phyloP scores from a whole-genome alignment of 805 yeast species.

The Starmerella stigmatis region DNA sequence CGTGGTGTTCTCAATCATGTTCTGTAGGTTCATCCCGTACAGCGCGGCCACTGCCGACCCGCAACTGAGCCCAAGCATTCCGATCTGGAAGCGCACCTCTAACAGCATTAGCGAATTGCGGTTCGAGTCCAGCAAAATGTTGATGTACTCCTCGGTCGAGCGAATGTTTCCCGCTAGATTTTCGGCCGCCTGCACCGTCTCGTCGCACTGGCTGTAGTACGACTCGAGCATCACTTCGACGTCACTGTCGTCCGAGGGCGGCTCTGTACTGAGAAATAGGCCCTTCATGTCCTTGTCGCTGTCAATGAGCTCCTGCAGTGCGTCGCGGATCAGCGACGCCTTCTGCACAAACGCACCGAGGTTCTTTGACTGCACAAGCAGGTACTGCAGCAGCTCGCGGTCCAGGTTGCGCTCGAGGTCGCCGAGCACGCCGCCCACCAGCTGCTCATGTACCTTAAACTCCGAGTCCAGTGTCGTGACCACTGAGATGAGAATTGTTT shows the following conservation, averaged over 20 bases:
- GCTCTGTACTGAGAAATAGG: constrained; percentile 56
- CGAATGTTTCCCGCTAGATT: constrained; percentile 69
- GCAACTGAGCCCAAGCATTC: constrained; percentile 69
- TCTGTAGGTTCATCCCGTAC: constrained; percentile 93
- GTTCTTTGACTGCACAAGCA: constrained; percentile 76
- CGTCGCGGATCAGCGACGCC: constrained; percentile 68
- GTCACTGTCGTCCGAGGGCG: constrained; percentile 60
- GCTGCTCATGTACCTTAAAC: constrained; percentile 71
- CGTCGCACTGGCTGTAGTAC: constrained; percentile 83
- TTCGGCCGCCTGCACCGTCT: constrained; percentile 82
- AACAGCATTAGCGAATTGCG: constrained; percentile 85
- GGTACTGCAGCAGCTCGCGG: constrained; percentile 60
- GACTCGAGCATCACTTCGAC: constrained; percentile 84
- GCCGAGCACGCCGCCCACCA: constrained; percentile 57
- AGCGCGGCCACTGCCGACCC: constrained; percentile 73
- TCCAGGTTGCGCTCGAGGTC: constrained; percentile 80
- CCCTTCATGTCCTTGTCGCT: constrained; percentile 80
- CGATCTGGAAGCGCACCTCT: constrained; percentile 73
- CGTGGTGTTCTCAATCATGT: constrained; percentile 74
- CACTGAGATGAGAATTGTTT: constrained; percentile 72
- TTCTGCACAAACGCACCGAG: constrained; percentile 76
- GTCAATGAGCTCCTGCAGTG: constrained; percentile 74
- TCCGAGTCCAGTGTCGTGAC: constrained; percentile 72
- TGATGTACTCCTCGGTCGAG: constrained; percentile 90
- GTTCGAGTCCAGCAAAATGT: constrained; percentile 84